Evolutionary conservation across 177 flowering plant species (phyloP).

Genomic region (Vitis hybrid): DNA sequence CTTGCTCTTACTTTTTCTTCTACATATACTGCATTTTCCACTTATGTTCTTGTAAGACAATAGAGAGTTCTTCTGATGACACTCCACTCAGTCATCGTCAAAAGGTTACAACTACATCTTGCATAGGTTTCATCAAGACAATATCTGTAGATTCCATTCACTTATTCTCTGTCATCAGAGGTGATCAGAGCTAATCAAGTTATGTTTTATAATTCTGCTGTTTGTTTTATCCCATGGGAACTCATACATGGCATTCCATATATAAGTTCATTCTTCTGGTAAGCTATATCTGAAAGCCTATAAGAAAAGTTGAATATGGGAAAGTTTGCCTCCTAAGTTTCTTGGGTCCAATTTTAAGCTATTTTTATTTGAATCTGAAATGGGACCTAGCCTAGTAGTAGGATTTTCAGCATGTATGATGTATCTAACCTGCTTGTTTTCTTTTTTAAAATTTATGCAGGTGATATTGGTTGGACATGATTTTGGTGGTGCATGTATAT

Average conservation of each 20-base stretch:
- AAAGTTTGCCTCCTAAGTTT: not conserved
- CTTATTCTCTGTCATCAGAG: too few relatives aligned
- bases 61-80: not conserved
- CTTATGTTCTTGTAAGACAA: not conserved
- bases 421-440: not conserved
- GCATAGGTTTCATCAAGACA: too few relatives aligned
- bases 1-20: not conserved
- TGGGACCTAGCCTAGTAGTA: not conserved
- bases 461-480: constrained; percentile 93
- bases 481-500: constrained; percentile 88
- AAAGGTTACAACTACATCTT: too few relatives aligned
- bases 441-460: constrained; percentile 35
- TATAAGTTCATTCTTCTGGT: not conserved
- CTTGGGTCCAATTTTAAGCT: not conserved
- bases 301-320: not conserved
- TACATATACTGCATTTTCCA: not conserved
- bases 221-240: too few relatives aligned
- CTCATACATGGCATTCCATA: too few relatives aligned
- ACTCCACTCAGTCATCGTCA: too few relatives aligned
- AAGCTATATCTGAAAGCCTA: not conserved
- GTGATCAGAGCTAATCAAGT: too few relatives aligned
- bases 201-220: too few relatives aligned
- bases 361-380: not conserved
- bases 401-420: too few relatives aligned
- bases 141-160: too few relatives aligned